Percentiles rank a stretch among this genome's conserved stretches.
phyloP scores from a whole-genome alignment of 202 grass and related monocot species.

The Bolboschoenoplectus hybrid region DNA sequence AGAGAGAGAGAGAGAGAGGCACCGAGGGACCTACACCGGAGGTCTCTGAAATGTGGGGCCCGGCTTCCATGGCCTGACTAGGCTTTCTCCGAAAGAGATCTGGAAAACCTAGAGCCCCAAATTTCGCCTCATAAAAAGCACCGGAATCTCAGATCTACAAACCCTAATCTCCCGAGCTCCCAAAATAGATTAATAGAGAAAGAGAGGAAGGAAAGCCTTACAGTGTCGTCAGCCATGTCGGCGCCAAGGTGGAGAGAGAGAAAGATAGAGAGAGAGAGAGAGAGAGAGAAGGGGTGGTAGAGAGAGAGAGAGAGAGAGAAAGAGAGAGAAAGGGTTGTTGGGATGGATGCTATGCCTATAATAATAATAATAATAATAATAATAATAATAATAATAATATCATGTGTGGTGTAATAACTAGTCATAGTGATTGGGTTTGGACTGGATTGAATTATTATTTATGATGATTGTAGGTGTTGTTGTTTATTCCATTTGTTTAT shows the following conservation, averaged over 20 bases:
- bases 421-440: neutral
- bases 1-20: neutral
- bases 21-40: neutral
- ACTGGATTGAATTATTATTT: neutral
- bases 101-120: constrained; percentile 34
- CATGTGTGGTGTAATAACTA: neutral
- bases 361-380: too few species aligned
- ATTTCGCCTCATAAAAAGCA: constrained; percentile 22
- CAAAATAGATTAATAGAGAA: constrained; percentile 23
- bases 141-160: constrained; percentile 31
- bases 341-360: neutral
- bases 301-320: neutral
- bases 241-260: constrained; percentile 33
- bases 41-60: neutral
- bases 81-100: constrained; percentile 36
- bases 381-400: neutral
- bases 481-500: constrained; percentile 12
- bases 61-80: constrained; percentile 2
- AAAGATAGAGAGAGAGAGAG: neutral
- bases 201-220: neutral
- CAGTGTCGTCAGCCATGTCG: constrained; percentile 44
- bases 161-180: constrained; percentile 23
- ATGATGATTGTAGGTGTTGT: neutral
- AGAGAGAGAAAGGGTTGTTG: constrained; percentile 29
- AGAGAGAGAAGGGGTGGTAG: neutral